Base-by-base conservation (phyloP, 169 alveolate species). In the Eimeria praecox region DNA sequence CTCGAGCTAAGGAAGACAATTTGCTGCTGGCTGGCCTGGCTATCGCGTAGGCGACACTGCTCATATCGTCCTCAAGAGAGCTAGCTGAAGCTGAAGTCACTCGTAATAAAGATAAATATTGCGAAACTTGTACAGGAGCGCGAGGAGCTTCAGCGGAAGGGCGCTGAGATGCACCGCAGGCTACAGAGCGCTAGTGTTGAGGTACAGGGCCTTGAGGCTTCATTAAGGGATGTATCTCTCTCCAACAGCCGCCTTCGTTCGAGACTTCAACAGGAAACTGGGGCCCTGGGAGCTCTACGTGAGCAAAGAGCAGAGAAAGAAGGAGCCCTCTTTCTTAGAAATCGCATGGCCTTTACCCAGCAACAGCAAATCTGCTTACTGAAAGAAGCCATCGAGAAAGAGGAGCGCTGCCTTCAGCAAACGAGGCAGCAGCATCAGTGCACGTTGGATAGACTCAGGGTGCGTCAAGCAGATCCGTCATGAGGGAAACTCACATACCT, bases 131-230 rank as follows among this genome's bases (percentile, higher is more conserved):
- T 35, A 18, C 89, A 90, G 95, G 95, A 69, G 14, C 95, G 86
- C 62, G 95, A 90, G 90, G 95, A 90, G 78, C 89, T 90, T 8
- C 95, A 90, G 78, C 88, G 95, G 82, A 78, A 52, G 77, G 89
- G 88, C 10, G 88, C 85, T 16, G 95, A 71, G 44, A 30, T 90
- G 77, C 89, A 90, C 33, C 89, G 89, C 35, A 30, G 77, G 88
- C 64, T 90, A 56, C 95, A 75, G 95, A 69, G 46, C 75, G 78
- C 88, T 35, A 40, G 49, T 22, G 66, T 46, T 16, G 95, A 90
- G 59, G 77, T 90, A 27, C 66, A 75, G 42, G 95, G 89, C 62
- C 95, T 90, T 52, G 82, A 90, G 64, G 86, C 85, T 52, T 64
- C 95, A 4, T 40, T 90, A 42, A 49, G 40, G 73, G 93, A 87